Conservation (phyloP, 345 rosid genomes). For the Xanthoceras sorbifolium region DNA sequence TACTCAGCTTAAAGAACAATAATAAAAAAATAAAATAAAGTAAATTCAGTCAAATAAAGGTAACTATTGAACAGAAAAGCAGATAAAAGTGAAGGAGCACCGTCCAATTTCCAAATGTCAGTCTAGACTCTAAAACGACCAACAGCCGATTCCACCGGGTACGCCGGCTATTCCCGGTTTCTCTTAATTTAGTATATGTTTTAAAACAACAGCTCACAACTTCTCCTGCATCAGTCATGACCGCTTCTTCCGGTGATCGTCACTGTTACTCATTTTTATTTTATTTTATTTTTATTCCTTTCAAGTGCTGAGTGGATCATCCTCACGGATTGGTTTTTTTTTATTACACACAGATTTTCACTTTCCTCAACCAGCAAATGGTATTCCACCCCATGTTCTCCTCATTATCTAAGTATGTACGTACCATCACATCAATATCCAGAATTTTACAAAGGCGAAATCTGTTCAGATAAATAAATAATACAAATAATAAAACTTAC, state of each 20-base stretch:
- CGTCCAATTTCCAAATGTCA: neutral
- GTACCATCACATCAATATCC: too few relatives aligned
- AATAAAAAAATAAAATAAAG: too few relatives aligned
- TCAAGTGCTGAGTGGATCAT: neutral
- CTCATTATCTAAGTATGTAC: neutral
- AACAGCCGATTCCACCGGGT: constrained; percentile 10
- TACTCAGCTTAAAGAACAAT: too few relatives aligned
- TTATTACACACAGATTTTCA: constrained; percentile 13
- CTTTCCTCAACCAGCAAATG: constrained; percentile 27
- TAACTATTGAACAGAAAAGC: neutral
- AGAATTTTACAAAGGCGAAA: too few relatives aligned
- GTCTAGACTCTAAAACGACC: neutral
- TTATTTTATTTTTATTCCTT: too few relatives aligned
- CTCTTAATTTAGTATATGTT: neutral
- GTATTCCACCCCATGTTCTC: constrained; percentile 34
- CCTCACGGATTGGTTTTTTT: neutral
- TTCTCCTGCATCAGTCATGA: neutral
- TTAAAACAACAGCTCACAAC: neutral
- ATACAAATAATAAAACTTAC: neutral
- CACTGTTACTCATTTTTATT: neutral
- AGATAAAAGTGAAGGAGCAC: neutral
- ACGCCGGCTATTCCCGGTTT: constrained; percentile 13
- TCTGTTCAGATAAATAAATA: too few relatives aligned
- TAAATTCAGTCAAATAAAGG: neutral
- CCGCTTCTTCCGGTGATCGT: constrained; percentile 35